Conservation (phyloP, 768 basidiomycete genomes). For the Trametes elegans region DNA sequence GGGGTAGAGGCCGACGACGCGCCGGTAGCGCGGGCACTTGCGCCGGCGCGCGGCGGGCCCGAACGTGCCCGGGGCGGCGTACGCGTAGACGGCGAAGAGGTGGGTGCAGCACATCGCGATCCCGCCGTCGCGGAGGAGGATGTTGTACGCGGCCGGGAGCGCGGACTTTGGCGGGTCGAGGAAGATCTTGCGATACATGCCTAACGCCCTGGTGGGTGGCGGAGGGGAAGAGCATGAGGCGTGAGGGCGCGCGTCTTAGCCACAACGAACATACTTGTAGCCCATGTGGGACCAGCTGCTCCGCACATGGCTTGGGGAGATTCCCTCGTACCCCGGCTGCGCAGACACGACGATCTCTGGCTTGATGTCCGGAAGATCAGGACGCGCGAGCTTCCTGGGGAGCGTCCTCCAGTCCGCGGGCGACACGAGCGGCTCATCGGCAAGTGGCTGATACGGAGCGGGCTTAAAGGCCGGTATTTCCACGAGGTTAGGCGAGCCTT, state of each 20-base stretch:
- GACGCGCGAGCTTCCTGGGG: not conserved
- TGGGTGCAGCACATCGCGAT: slow-evolving; percentile 19
- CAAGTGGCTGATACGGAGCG: not conserved
- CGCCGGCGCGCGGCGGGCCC: not conserved
- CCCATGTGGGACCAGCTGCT: slow-evolving; percentile 1
- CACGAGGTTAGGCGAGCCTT: not conserved
- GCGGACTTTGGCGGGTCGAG: slow-evolving; percentile 17
- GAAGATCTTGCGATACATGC: slow-evolving; percentile 10
- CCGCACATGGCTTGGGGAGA: not conserved
- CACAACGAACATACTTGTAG: not conserved
- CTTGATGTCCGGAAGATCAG: not conserved
- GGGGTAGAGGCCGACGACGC: slow-evolving; percentile 39
- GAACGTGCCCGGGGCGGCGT: not conserved
- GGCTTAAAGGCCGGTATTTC: not conserved
- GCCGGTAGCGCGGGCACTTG: slow-evolving; percentile 3
- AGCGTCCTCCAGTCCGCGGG: slow-evolving; percentile 1
- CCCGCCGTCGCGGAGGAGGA: slow-evolving; percentile 20
- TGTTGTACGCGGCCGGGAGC: slow-evolving; percentile 13
- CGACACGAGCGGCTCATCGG: not conserved
- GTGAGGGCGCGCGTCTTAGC: no score
- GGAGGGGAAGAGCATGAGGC: no score
- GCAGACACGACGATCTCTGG: not conserved
- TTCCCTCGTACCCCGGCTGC: slow-evolving; percentile 3
- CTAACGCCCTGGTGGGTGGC: slow-evolving; percentile 13
- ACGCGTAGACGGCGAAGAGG: slow-evolving; percentile 18